phyloP scores from a whole-genome alignment of 192 early-diverging fungal genomes.

The Phlyctochytrium planicorne region DNA sequence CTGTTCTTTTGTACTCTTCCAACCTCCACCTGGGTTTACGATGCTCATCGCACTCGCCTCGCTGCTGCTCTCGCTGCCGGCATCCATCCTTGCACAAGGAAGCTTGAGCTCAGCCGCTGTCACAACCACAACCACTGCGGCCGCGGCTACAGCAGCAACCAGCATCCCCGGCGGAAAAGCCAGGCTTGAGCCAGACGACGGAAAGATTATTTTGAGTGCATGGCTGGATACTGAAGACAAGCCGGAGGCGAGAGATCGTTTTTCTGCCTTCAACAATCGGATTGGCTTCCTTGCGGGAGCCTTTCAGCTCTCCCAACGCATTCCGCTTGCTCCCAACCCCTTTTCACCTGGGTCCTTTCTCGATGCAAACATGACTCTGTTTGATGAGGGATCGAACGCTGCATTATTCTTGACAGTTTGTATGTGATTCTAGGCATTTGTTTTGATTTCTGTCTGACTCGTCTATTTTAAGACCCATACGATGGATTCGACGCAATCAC shows the following conservation, averaged over 20 bases:
- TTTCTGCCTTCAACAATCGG: neutral
- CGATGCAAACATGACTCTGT: slow-evolving; percentile 11
- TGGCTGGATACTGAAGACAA: neutral
- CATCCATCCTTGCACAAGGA: no score
- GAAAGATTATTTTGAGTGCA: neutral
- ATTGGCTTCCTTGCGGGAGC: neutral
- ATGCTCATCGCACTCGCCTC: no score
- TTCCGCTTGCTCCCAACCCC: neutral
- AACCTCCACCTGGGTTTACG: no score
- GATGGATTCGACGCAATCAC: slow-evolving; percentile 1
- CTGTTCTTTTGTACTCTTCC: no score
- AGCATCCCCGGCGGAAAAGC: no score
- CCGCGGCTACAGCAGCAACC: no score
- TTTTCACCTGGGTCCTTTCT: neutral
- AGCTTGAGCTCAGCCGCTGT: no score
- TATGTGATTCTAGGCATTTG: neutral
- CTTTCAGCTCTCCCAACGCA: neutral
- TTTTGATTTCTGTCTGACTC: neutral
- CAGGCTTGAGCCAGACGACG: neutral
- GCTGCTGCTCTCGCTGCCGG: no score
- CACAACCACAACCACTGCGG: no score
- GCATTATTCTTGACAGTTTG: slow-evolving; percentile 23
- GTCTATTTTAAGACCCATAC: slow-evolving; percentile 8
- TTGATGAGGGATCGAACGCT: slow-evolving; percentile 24
- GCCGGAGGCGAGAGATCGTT: neutral